Base-by-base conservation (phyloP, 768 basidiomycete genomes). In the Russula sp. region DNA sequence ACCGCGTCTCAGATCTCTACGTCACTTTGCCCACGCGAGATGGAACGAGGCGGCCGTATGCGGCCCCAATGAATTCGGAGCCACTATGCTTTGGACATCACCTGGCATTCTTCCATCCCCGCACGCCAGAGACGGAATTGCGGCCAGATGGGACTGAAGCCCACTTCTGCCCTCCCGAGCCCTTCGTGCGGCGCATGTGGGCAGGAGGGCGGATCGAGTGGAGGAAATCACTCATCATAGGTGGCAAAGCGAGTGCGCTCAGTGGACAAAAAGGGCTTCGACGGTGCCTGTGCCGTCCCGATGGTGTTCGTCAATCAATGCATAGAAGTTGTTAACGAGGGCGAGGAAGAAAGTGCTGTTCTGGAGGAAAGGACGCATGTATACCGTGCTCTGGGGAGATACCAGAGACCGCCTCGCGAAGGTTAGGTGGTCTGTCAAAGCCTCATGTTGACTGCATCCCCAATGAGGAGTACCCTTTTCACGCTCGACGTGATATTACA, bases 131-230 rank as follows among this genome's bases (percentile, higher is more conserved):
- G 68, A 53, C 69, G 13, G 69, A 71, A 20, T 76, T 90, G 42
- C 79, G 84, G 13, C 66, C 75, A n/a, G 88, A 90, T 67, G 88
- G 87, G 16, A 90, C 88, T 13, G 88, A 88, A 56, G 77, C 80
- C 1, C 83, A 85, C 51, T 84, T 88, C 56, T 84, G 84, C 65
- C 87, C 88, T 2, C 88, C 88, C 0, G n/a, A 79, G 53, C 88
- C 88, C 2, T 90, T 88, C 73, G 81, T 83, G 32, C 78, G 84
- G 84, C 76, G 88, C n/a, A 91, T 90, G 89, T 91, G 88, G 88
- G 87, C 86, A 3, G 80, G 85, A 22, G 89, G 88, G 3, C 79
- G 73, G 67, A 83, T 90, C 70, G 74, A 72, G 32, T 91, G 87
- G 87, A 77, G 83, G 35, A 70, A 73, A 39, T 79, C 80, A 0